phyloP scores from a whole-genome alignment of 805 yeast species.

The Pichia phayaonensis region DNA sequence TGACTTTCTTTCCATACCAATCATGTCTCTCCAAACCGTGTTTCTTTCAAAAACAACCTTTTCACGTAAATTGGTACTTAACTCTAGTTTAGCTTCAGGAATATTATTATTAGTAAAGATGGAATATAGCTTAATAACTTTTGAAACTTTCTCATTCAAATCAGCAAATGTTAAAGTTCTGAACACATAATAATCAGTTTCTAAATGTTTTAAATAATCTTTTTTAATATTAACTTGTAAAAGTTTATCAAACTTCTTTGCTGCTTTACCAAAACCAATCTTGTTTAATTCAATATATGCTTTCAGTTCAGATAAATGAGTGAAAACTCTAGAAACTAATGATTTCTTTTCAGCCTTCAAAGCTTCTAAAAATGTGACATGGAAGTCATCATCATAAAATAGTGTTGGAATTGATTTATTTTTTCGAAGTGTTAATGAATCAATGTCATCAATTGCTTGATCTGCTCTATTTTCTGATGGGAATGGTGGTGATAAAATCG shows the following conservation, averaged over 20 bases:
- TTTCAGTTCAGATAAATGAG: constrained; percentile 70
- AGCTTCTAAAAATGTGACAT: constrained; percentile 38
- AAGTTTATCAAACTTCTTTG: constrained; percentile 88
- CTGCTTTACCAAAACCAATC: constrained; percentile 84
- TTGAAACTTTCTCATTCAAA: constrained; percentile 48
- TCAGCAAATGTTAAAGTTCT: constrained; percentile 35
- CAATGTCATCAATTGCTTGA: constrained; percentile 10
- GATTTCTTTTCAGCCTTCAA: constrained; percentile 58
- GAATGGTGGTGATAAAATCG: not conserved
- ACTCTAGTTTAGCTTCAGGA: constrained; percentile 36
- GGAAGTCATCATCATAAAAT: constrained; percentile 32
- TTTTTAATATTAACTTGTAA: constrained; percentile 52
- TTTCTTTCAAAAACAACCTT: constrained; percentile 96
- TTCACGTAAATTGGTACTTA: constrained; percentile 61
- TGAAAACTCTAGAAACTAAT: constrained; percentile 58
- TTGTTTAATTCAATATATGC: constrained; percentile 77
- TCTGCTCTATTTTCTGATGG: not conserved
- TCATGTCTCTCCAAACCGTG: constrained; percentile 96
- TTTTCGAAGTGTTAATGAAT: constrained; percentile 15
- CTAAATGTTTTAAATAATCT: constrained; percentile 46
- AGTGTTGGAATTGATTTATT: constrained; percentile 25
- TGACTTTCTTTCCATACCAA: constrained; percentile 79
- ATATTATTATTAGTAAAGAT: constrained; percentile 32
- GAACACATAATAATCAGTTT: constrained; percentile 48
- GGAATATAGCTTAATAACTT: constrained; percentile 31